A percentile compares a stretch with the other conserved stretches of the same genome.
Conservation (phyloP, 1,284 basidiomycete genomes). For the Pholiota adiposa region DNA sequence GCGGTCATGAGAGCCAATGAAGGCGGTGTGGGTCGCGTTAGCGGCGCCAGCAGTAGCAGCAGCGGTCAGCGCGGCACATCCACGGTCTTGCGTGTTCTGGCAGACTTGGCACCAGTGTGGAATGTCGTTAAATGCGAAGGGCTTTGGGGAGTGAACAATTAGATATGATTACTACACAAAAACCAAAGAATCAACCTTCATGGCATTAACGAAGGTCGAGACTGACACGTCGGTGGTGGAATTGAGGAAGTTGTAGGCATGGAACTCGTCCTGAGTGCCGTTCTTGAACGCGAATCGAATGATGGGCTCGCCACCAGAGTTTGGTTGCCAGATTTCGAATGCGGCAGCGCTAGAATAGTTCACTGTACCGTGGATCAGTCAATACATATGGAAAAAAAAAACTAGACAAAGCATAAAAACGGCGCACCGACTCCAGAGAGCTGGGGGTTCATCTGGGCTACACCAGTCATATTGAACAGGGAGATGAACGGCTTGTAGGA, state of each 20-base stretch:
- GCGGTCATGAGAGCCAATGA: constrained; percentile 32
- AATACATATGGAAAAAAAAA: constrained; percentile 26
- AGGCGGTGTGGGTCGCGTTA: constrained; percentile 28
- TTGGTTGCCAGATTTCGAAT: constrained; percentile 68
- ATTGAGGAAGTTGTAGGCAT: constrained; percentile 66
- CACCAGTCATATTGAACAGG: constrained; percentile 78
- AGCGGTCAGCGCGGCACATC: constrained; percentile 53
- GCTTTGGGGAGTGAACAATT: constrained; percentile 34
- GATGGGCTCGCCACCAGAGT: constrained; percentile 51
- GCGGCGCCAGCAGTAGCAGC: constrained; percentile 42
- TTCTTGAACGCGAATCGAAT: constrained; percentile 83
- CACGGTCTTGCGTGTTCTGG: constrained; percentile 56
- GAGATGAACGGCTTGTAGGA: constrained; percentile 88
- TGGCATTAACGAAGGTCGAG: constrained; percentile 52
- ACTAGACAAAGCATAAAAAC: constrained; percentile 17
- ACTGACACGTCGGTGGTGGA: constrained; percentile 58
- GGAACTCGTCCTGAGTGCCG: constrained; percentile 61
- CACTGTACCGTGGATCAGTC: constrained; percentile 41
- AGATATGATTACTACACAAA: too few species aligned
- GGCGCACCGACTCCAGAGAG: constrained; percentile 65
- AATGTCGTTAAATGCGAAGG: constrained; percentile 54
- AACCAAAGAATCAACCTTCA: constrained; percentile 44
- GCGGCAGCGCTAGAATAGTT: constrained; percentile 75
- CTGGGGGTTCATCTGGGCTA: constrained; percentile 52
- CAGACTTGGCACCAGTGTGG: constrained; percentile 64